Evolutionary conservation across 208 protist species (phyloP).

Genomic region (Giardia muris): DNA sequence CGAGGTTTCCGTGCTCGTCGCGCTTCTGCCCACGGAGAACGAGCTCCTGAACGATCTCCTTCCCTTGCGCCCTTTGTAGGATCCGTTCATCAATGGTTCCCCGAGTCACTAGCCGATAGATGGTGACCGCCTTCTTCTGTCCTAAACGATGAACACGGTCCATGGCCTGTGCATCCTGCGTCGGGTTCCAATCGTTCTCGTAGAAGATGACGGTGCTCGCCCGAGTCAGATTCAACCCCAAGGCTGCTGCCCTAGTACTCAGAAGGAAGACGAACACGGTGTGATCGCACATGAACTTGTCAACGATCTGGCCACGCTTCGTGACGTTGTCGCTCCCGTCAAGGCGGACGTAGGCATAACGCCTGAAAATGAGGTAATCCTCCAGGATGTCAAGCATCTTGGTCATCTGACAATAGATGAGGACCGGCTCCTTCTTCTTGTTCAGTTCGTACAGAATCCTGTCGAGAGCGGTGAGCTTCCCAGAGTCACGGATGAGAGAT

Average conservation of each 20-base stretch:
- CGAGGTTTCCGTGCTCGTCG: constrained; percentile 11
- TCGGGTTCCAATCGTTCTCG: constrained; percentile 94
- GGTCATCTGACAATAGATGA: constrained; percentile 97
- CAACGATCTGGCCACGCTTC: constrained; percentile 39
- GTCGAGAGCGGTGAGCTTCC: constrained; percentile 52
- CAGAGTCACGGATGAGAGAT: constrained; percentile 43
- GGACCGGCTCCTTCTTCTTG: constrained; percentile 57
- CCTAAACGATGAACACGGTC: constrained; percentile 56
- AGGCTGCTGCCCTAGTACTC: constrained; percentile 77
- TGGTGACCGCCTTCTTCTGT: constrained; percentile 51
- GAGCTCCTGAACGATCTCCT: constrained; percentile 24
- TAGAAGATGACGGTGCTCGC: constrained; percentile 98
- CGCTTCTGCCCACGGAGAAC: neutral
- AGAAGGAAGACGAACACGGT: constrained; percentile 85
- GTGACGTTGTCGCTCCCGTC: constrained; percentile 35
- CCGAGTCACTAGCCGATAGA: constrained; percentile 61
- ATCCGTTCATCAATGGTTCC: constrained; percentile 63
- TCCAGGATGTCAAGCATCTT: constrained; percentile 87
- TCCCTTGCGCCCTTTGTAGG: constrained; percentile 54
- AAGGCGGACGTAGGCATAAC: constrained; percentile 51
- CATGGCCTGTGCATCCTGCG: constrained; percentile 63
- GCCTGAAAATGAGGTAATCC: constrained; percentile 63
- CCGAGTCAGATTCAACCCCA: constrained; percentile 90
- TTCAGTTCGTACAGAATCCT: constrained; percentile 52
- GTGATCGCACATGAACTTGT: constrained; percentile 49